Base-by-base conservation (phyloP, 2,329 filamentous ascomycete genomes). In the Elsinoe batatas region DNA sequence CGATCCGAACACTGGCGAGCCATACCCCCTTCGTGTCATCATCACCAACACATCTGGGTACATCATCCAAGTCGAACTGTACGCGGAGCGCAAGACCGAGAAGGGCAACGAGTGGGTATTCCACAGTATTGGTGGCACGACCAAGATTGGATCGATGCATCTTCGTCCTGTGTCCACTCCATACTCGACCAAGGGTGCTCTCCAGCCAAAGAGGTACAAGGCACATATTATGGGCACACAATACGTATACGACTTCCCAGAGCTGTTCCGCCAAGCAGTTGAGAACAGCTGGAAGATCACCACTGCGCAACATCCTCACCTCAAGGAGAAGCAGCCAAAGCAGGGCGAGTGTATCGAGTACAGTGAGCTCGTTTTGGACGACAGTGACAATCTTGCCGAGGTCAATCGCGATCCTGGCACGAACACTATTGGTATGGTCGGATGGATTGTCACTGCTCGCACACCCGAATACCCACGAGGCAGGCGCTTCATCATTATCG, bases 171-270 rank as follows among this genome's bases (percentile, higher is more conserved):
- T 97, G 61, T 87, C 84, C 43, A 91, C 90, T 3, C 90, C 93
- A 18, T 98, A 98, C 73, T 86, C 91, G 36, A 96, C 91, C 68
- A 98, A 98, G 83, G 94, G 96, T 73, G 95, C 91, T 79, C 81
- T 98, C 59, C 93, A 98, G 76, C 93, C 93, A 60, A 97, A 97
- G 84, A 84, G 93, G 65, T 97, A 98, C 84, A 96, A 95, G 85
- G 93, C 93, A 63, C 93, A 98, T 71, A 78, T 97, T 60, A 96
- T 98, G 91, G 93, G 93, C 61, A 98, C 93, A 26, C 93, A 98
- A 74, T 98, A 96, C 70, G 93, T 97, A 55, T 98, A 98, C 71
- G 93, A 98, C 73, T 98, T 98, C 85, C 93, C 93, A 30, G 93
- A 98, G 79, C 84, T 98, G 49, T 98, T 98, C 87, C 84, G 93